A percentile compares a stretch with the other conserved stretches of the same genome.
Conservation (phyloP, 495 filamentous ascomycete genomes). For the Xanthoparmelia taractica region DNA sequence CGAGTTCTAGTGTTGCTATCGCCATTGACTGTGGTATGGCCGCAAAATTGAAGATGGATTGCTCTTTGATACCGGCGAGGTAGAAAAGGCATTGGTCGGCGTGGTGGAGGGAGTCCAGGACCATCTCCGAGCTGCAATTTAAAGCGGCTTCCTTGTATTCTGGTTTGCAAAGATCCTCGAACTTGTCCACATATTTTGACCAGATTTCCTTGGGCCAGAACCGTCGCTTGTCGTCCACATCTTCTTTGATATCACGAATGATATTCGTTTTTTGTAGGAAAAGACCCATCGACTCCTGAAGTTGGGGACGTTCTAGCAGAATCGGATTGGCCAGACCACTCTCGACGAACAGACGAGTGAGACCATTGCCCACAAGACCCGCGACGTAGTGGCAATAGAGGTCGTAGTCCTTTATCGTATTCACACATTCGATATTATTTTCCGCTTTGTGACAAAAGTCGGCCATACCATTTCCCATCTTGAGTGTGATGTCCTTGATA, state of each 20-base stretch:
- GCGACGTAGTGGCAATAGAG: slow-evolving; percentile 96
- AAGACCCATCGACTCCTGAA: slow-evolving; percentile 93
- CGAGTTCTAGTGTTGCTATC: slow-evolving; percentile 82
- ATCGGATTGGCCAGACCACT: slow-evolving; percentile 79
- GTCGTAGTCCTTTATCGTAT: slow-evolving; percentile 83
- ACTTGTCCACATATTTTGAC: slow-evolving; percentile 85
- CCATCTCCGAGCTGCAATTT: slow-evolving; percentile 90
- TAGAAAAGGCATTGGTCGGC: slow-evolving; percentile 94
- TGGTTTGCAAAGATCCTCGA: slow-evolving; percentile 80
- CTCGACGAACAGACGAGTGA: slow-evolving; percentile 86
- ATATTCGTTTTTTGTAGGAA: slow-evolving; percentile 98
- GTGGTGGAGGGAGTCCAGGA: slow-evolving; percentile 77
- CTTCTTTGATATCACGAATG: slow-evolving; percentile 89
- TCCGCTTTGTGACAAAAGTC: slow-evolving; percentile 83
- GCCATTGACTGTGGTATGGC: slow-evolving; percentile 99
- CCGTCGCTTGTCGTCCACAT: slow-evolving; percentile 72
- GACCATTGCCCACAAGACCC: slow-evolving; percentile 89
- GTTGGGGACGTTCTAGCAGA: slow-evolving; percentile 64
- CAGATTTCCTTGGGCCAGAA: slow-evolving; percentile 96
- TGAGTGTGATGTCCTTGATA: slow-evolving; percentile 86
- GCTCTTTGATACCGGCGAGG: slow-evolving; percentile 89
- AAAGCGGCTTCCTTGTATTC: slow-evolving; percentile 73
- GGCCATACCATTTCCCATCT: slow-evolving; percentile 98
- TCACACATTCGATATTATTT: slow-evolving; percentile 66
- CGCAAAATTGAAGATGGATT: slow-evolving; percentile 99